These are phyloP conservation scores for Inga oerstediana DNA, from an alignment of 306 rosid species.

Conservation along the genomic window DNA sequence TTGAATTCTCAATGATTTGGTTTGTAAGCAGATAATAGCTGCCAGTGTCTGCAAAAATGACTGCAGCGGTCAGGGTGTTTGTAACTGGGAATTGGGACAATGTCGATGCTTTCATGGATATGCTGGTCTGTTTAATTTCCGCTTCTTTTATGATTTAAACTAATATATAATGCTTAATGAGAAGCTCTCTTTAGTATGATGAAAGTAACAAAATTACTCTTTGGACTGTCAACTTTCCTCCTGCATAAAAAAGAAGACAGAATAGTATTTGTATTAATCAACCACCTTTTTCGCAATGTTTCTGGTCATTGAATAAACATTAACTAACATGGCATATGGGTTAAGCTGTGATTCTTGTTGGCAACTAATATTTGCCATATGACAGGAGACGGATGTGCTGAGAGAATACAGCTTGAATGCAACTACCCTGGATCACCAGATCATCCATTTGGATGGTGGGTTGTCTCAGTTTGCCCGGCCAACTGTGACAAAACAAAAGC, in stretches of 20 bases:
- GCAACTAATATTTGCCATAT: conserved; percentile 15
- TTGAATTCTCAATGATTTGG: conserved; percentile 16
- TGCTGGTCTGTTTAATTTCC: conserved; percentile 56
- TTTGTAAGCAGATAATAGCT: conserved; percentile 65
- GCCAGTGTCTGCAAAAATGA: conserved; percentile 73
- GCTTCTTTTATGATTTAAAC: neutral
- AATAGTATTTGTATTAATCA: neutral
- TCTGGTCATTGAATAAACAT: neutral
- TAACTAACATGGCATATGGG: conserved; percentile 5
- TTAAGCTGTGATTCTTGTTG: conserved; percentile 27
- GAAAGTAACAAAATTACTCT: neutral
- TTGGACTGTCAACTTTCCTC: neutral
- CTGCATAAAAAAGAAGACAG: conserved; percentile 11
- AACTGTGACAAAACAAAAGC: conserved; percentile 90
- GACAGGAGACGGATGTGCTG: conserved; percentile 85
- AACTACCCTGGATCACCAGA: conserved; percentile 61
- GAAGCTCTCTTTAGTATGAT: neutral
- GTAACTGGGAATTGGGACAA: conserved; percentile 82
- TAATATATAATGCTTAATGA: neutral
- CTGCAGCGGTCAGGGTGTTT: conserved; percentile 83
- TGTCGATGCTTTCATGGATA: conserved; percentile 95
- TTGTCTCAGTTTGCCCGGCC: conserved; percentile 90
- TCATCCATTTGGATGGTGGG: conserved; percentile 82
- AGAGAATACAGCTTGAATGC: conserved; percentile 68
- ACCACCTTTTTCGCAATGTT: conserved; percentile 16